Evolutionary conservation across 2,329 filamentous ascomycete genomes (phyloP), one percentile per base, ranked within the genome.

Genomic region (Dryadomyces quercivorus): DNA sequence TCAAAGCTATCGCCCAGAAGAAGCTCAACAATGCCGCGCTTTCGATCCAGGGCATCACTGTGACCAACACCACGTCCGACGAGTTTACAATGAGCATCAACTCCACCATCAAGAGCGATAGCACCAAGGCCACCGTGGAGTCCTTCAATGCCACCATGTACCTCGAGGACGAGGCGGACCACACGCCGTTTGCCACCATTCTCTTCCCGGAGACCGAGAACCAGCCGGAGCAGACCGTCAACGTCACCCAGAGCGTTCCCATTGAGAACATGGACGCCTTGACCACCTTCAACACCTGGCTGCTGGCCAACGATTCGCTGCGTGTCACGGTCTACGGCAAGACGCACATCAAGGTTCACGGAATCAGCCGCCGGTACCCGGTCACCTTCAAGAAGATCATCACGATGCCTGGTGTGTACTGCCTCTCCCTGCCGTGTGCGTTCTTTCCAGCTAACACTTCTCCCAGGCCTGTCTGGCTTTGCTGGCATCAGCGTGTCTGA

Each of bases 301-400:
- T 82, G 55, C 69, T 80, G 57, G 65, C 69, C 60, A 77, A 73
- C 58, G 69, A 78, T 58, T 71, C 70, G 2, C 60, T 82, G 52
- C 69, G 69, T 31, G 69, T 83, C 56, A 73, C 71, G 42, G 67
- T 83, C 54, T 63, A 70, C 51, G 80, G 79, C 57, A 67, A 74
- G 59, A 79, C 79, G 55, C 66, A 72, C 56, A 66, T 82, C 56
- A 69, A 73, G 58, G 73, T 81, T 45, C 67, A 63, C 16, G 75
- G 76, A 46, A 71, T 83, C 55, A 62, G 68, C 54, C 71, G 68
- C 55, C 70, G 71, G 52, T 80, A 73, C 59, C 64, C 63, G 7
- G 75, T 78, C 56, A 71, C 71, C 55, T 83, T 82, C 63, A 75
- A 75, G 63, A 82, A 82, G 71, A 75, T 71, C 7, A 57, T 81